Evolutionary conservation across 1,284 basidiomycete genomes (phyloP), one percentile per base, ranked within the genome.

Genomic region (Leccinum solheimii): DNA sequence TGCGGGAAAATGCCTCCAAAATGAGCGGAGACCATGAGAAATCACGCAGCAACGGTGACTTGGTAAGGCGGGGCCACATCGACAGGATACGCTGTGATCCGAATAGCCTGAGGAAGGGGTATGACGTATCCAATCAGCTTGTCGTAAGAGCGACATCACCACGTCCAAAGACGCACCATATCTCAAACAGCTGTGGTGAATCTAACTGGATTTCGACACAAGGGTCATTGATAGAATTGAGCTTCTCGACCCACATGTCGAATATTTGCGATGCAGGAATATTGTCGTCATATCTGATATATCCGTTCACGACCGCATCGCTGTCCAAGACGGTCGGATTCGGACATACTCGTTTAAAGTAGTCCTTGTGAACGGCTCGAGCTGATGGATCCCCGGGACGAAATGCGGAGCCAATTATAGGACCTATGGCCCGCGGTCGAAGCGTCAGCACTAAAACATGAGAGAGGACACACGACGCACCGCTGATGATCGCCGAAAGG

Each of bases 11-110:
- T 0, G 77, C 73, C 19, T 68, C 64, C 30, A 78, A 67, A 60
- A 84, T 69, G 10, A 83, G 75, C 0, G 80, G 76, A 0, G 83
- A 83, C 79, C 79, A 83, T 16, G 72, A 72, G 67, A 82, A 82
- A 40, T 78, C 60, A n/a, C 68, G 75, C 13, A 85, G 68, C 11
- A 82, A 69, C 0, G 82, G 82, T 1, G 83, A 83, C 27, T 67
- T 65, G 13, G 76, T 75, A 6, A 86, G 69, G 2, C 70, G 66
- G 0, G 79, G 77, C 76, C 80, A 81, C 1, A 82, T 66, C 21
- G 79, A 76, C 7, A 83, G 76, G 13, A 83, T 69, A 11, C 79
- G 74, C 5, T 66, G 45, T 5, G 77, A 75, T 49, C 82, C 81
- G 54, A 83, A 78, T 5, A 82, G 56, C 77, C 81, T 83, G 43